These are phyloP conservation scores for Ajuga reptans DNA, from an alignment of 305 asterid species.

Conservation along the genomic window DNA sequence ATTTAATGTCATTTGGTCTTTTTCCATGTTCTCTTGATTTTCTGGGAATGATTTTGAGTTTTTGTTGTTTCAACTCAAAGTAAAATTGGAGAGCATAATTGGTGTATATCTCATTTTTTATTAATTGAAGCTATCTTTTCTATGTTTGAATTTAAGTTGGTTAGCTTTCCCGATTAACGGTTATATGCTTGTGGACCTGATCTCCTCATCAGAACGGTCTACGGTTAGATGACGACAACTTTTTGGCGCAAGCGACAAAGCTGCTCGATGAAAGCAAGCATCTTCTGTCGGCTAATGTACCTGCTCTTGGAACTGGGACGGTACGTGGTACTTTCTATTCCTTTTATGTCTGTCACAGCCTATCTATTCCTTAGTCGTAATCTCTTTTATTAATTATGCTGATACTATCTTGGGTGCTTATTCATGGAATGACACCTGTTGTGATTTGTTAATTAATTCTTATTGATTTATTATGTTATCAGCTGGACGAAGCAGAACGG, in stretches of 20 bases:
- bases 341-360: neutral
- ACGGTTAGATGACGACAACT: conserved; percentile 36
- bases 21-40: neutral
- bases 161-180: neutral
- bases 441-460: conserved; percentile 15
- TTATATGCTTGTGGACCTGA: neutral
- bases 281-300: conserved; percentile 44
- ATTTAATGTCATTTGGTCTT: neutral
- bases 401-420: neutral
- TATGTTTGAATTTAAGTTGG: neutral
- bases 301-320: conserved; percentile 62
- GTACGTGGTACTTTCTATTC: conserved; percentile 32
- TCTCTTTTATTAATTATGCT: conserved; percentile 6
- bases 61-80: neutral
- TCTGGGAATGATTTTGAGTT: neutral
- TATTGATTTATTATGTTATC: conserved; percentile 21
- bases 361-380: neutral
- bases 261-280: conserved; percentile 60
- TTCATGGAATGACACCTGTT: conserved; percentile 6
- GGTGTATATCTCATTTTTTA: neutral
- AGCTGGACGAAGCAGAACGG: conserved; percentile 84
- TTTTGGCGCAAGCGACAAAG: conserved; percentile 47
- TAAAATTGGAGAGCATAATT: neutral
- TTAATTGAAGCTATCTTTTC: neutral
- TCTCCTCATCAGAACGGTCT: conserved; percentile 48